Evolutionary conservation across 345 rosid genomes (phyloP).

Genomic region (Eucalyptus caleyi): DNA sequence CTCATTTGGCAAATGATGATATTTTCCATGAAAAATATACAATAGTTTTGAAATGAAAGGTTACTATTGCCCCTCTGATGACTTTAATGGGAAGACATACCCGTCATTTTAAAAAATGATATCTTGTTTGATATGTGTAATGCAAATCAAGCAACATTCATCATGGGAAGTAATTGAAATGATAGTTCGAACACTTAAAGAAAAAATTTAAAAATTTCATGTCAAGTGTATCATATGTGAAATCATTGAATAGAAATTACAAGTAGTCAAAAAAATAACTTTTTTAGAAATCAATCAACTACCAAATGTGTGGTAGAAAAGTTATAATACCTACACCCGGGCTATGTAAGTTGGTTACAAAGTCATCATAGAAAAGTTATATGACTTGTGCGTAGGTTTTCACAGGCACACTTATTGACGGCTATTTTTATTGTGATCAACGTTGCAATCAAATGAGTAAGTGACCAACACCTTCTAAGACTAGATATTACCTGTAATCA

Average conservation of each 20-base stretch:
- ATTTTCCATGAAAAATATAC: neutral
- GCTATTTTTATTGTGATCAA: no score
- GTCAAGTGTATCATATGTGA: neutral
- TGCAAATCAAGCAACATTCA: neutral
- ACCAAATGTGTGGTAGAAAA: neutral
- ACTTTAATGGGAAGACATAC: neutral
- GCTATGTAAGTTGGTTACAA: neutral
- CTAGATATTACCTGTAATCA: neutral
- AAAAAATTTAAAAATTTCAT: neutral
- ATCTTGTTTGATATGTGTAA: neutral
- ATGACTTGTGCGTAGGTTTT: fast-evolving
- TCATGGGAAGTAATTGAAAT: neutral
- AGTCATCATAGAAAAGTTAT: neutral
- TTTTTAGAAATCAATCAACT: neutral
- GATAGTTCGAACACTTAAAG: neutral
- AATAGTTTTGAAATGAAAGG: neutral
- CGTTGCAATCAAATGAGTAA: neutral
- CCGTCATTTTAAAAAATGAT: neutral
- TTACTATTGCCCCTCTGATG: neutral
- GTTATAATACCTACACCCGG: fast-evolving
- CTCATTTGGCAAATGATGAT: neutral
- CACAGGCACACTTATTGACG: fast-evolving
- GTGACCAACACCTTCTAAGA: neutral
- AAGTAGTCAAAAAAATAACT: neutral
- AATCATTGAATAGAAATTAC: no score